Base-by-base conservation (phyloP, 2,329 filamentous ascomycete species). In the Sporothrix curviconia region DNA sequence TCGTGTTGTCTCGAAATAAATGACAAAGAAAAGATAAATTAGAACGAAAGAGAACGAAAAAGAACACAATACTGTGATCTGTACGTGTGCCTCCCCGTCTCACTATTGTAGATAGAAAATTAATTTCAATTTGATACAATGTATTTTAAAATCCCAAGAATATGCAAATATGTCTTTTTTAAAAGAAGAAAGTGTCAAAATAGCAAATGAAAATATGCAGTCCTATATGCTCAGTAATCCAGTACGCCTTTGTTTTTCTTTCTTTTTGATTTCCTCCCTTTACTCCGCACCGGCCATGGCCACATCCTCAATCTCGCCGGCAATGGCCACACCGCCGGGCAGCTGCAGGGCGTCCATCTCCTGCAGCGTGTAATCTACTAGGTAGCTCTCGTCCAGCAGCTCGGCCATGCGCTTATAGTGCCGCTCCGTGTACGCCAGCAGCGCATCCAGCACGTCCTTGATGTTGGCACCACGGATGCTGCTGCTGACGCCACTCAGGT, bases 351-450 rank as follows among this genome's bases (percentile, higher is more conserved):
- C 87, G 67, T 95, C 91, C 92, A 97, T 97, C 75, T 96, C 89
- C 66, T 86, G 82, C 61, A 97, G 76, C 61, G 92, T 95, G 79
- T 95, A 97, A 72, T 96, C 90, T 40, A 97, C 82, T 66, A 99
- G 73, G 72, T 92, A 97, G 68, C 92, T 95, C 76, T 97, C 94
- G 69, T 97, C 92, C 40, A 92, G 84, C 65, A 96, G 75, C 67
- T 95, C 92, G 69, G 96, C 92, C 64, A 94, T 81, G 56, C 92
- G 81, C 71, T 86, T 87, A 71, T 95, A 96, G 71, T 99, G 94
- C 63, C 92, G 82, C 72, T 97, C 91, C 0, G 92, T 96, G 69
- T 99, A 97, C 15, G 87, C 89, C 64, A 84, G 86, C 59, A 99
- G 77, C n/a, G 87, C 92, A 64, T 92, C 87, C 39, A 96, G 71